phyloP scores from a whole-genome alignment of 257 asterid genomes.

The Cynanchum wilfordii region DNA sequence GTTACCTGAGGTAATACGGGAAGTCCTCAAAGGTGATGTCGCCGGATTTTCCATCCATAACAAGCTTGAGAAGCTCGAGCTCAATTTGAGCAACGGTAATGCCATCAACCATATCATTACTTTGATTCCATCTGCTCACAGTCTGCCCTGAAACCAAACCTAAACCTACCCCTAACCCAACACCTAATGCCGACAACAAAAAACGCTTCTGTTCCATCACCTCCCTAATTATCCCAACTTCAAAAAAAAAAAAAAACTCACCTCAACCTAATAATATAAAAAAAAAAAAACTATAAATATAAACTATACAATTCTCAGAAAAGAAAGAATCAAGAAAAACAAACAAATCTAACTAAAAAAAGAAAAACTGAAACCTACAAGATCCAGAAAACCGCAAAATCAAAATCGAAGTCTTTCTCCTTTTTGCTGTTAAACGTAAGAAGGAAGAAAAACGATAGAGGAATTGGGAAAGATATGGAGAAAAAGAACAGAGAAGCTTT shows the following conservation, averaged over 20 bases:
- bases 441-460: too few relatives aligned
- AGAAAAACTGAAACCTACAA: background rate
- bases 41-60: slow-evolving; percentile 56
- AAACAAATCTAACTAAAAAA: too few relatives aligned
- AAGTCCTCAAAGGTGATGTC: slow-evolving; percentile 57
- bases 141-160: slow-evolving; percentile 73
- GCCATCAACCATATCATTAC: slow-evolving; percentile 30
- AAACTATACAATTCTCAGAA: background rate
- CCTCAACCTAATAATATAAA: background rate
- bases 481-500: background rate
- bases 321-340: background rate
- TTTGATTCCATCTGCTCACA: slow-evolving; percentile 22
- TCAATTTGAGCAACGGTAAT: slow-evolving; percentile 52
- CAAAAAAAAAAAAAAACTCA: background rate
- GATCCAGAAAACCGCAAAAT: background rate
- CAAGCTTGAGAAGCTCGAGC: slow-evolving; percentile 53
- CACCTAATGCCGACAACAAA: slow-evolving; percentile 76
- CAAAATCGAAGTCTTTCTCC: background rate
- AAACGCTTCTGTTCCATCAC: slow-evolving; percentile 82
- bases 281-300: background rate
- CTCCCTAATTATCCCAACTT: slow-evolving; percentile 5
- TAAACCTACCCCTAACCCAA: slow-evolving; percentile 84
- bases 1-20: slow-evolving; percentile 84
- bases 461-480: background rate
- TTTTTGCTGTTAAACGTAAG: background rate